These are phyloP conservation scores for Alternaria postmessia DNA, from an alignment of 2,329 filamentous ascomycete genomes.

Conservation along the genomic window DNA sequence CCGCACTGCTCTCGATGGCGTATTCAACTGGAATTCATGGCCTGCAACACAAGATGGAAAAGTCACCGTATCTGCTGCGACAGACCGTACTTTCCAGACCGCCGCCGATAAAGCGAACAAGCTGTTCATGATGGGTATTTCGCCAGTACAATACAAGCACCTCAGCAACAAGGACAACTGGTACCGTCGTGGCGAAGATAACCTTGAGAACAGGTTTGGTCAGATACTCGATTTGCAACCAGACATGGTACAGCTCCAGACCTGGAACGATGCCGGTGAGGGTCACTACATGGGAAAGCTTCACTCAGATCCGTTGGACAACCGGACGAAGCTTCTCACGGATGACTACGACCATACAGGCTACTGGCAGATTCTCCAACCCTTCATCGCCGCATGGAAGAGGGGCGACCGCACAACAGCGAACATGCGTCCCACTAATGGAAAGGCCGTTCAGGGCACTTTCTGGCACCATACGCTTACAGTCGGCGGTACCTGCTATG, in stretches of 20 bases:
- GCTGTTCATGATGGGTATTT: conserved; percentile 52
- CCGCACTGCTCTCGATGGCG: conserved; percentile 43
- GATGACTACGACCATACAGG: conserved; percentile 47
- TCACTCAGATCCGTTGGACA: conserved; percentile 46
- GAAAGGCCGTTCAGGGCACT: conserved; percentile 26
- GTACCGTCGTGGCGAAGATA: conserved; percentile 51
- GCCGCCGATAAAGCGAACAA: conserved; percentile 43
- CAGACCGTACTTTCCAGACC: conserved; percentile 41
- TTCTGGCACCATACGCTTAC: conserved; percentile 35
- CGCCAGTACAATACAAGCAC: conserved; percentile 53
- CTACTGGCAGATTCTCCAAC: conserved; percentile 45
- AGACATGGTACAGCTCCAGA: conserved; percentile 52
- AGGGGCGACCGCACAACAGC: conserved; percentile 33
- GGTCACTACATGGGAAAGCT: conserved; percentile 53
- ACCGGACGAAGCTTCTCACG: conserved; percentile 36
- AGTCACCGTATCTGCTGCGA: conserved; percentile 35
- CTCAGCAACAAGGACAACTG: conserved; percentile 39
- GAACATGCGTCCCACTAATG: conserved; percentile 31
- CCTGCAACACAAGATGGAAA: conserved; percentile 27
- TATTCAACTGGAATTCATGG: conserved; percentile 54
- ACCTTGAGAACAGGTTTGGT: conserved; percentile 42
- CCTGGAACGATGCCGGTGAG: conserved; percentile 55
- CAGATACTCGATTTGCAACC: conserved; percentile 46
- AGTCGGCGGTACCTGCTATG: conserved; percentile 47
- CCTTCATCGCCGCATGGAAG: conserved; percentile 53